Conservation (phyloP, 345 rosid species). For the Camelina neglecta region DNA sequence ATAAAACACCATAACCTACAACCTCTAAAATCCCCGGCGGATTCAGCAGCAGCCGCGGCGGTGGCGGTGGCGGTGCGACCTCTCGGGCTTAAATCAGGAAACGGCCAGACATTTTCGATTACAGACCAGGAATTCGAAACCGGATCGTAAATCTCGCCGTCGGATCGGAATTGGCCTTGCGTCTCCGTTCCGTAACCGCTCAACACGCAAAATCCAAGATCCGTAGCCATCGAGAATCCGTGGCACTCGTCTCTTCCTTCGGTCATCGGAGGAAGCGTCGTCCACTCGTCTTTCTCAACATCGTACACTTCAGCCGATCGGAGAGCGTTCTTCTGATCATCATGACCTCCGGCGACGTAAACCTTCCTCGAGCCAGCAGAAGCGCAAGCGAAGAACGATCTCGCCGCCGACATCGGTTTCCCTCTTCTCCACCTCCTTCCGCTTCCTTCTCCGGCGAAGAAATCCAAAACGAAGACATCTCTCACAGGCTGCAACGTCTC, state of each 20-base stretch:
- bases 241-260: conserved; percentile 66
- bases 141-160: conserved; percentile 60
- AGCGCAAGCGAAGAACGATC: conserved; percentile 62
- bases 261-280: conserved; percentile 48
- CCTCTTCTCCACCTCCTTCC: conserved; percentile 51
- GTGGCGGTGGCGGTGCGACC: conserved; percentile 39
- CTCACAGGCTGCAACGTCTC: conserved; percentile 54
- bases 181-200: conserved; percentile 67
- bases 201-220: conserved; percentile 54
- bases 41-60: background rate
- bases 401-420: conserved; percentile 55
- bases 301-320: conserved; percentile 57
- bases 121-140: conserved; percentile 45
- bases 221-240: conserved; percentile 49
- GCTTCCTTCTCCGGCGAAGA: conserved; percentile 35
- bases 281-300: conserved; percentile 58
- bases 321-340: conserved; percentile 63
- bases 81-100: conserved; percentile 50
- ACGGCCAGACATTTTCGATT: conserved; percentile 53
- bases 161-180: conserved; percentile 58
- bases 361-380: conserved; percentile 45
- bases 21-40: conserved; percentile 37
- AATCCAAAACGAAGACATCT: conserved; percentile 54
- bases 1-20: conserved; percentile 44
- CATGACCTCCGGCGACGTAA: conserved; percentile 70